Evolutionary conservation across 768 basidiomycete species (phyloP).

Genomic region (Gloeophyllum trabeum): DNA sequence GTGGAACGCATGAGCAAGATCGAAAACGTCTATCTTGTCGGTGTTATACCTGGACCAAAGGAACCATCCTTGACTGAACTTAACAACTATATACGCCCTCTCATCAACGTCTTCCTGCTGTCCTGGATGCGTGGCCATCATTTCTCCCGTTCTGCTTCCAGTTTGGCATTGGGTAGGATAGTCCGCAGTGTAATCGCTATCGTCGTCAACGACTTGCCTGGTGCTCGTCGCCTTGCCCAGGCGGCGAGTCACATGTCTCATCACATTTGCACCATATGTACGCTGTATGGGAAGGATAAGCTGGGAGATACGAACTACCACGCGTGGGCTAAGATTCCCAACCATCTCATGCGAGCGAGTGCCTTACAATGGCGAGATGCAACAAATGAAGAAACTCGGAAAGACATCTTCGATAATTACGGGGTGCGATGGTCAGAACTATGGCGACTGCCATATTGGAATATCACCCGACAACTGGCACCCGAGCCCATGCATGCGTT

Average conservation of each 20-base stretch:
- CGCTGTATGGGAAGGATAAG: neutral
- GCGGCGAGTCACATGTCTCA: slow-evolving; percentile 13
- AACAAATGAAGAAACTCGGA: slow-evolving; percentile 1
- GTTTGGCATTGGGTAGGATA: slow-evolving; percentile 5
- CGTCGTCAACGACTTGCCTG: slow-evolving; percentile 20
- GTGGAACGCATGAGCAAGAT: too few species aligned
- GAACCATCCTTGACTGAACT: slow-evolving; percentile 11
- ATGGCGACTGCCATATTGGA: slow-evolving; percentile 16
- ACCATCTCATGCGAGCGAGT: too few species aligned
- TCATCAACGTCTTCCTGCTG: slow-evolving; percentile 11
- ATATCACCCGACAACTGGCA: slow-evolving; percentile 8
- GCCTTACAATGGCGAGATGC: slow-evolving; percentile 10
- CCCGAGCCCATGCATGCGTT: slow-evolving; percentile 17
- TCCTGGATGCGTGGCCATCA: slow-evolving; percentile 10
- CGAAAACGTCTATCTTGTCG: slow-evolving; percentile 20
- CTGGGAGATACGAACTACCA: neutral
- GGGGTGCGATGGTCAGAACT: slow-evolving; percentile 17
- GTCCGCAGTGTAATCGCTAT: slow-evolving; percentile 7
- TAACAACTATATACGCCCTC: slow-evolving; percentile 12
- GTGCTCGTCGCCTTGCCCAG: slow-evolving; percentile 16
- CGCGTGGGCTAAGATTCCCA: too few species aligned
- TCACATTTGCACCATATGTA: slow-evolving; percentile 21
- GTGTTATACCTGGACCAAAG: slow-evolving; percentile 14
- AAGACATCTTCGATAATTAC: slow-evolving; percentile 7
- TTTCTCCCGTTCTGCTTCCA: slow-evolving; percentile 7